Evolutionary conservation across 345 rosid species (phyloP).

Genomic region (Populus simonii): DNA sequence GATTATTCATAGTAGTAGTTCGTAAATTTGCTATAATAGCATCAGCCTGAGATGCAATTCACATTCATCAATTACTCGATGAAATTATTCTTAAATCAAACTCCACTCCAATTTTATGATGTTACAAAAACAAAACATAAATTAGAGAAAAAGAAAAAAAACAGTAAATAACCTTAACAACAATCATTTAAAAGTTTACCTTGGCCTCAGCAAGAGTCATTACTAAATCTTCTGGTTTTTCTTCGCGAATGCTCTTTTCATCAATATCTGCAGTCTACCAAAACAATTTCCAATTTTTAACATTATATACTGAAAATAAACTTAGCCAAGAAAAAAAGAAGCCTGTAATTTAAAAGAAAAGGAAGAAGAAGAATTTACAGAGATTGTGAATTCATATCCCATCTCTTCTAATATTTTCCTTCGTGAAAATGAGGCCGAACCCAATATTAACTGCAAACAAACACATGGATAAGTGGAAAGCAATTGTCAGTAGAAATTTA

Average conservation of each 20-base stretch:
- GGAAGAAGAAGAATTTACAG: slow-evolving; percentile 34
- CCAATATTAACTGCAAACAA: slow-evolving; percentile 68
- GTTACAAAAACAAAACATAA: slow-evolving; percentile 3
- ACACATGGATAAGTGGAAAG: background rate
- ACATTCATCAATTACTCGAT: slow-evolving; percentile 18
- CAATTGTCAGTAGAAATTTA: too few species aligned
- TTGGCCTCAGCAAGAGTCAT: slow-evolving; percentile 92
- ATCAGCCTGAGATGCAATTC: slow-evolving; percentile 62
- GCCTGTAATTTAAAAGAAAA: background rate
- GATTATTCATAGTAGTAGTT: slow-evolving; percentile 14
- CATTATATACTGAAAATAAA: background rate
- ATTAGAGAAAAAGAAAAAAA: background rate
- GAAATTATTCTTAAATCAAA: background rate
- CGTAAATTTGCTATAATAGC: slow-evolving; percentile 51
- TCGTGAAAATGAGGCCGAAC: slow-evolving; percentile 76
- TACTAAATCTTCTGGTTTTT: slow-evolving; percentile 82
- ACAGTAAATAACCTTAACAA: background rate
- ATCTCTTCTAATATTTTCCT: slow-evolving; percentile 65
- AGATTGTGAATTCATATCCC: slow-evolving; percentile 80
- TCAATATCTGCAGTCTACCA: slow-evolving; percentile 86
- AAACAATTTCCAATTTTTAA: background rate
- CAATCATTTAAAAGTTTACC: slow-evolving; percentile 34
- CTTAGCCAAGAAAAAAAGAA: background rate
- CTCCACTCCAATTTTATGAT: background rate
- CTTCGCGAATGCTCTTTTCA: slow-evolving; percentile 71